Evolutionary conservation across 768 basidiomycete genomes (phyloP).

Genomic region (Pisolithus albus): DNA sequence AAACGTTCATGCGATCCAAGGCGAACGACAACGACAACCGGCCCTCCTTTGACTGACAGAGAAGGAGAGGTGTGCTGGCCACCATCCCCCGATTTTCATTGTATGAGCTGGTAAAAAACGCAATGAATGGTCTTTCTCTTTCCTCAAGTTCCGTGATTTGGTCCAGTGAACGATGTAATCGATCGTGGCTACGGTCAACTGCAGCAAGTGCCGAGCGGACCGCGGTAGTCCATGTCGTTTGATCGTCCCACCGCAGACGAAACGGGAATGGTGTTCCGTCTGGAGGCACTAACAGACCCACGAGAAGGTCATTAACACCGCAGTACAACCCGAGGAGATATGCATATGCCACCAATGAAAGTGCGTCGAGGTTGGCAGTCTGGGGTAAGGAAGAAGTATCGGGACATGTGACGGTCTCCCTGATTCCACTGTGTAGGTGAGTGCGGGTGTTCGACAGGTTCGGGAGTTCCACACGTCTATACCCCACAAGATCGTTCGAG

Average conservation of each 20-base stretch:
- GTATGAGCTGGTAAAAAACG: slow-evolving; percentile 11
- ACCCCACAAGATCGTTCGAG: slow-evolving; percentile 1
- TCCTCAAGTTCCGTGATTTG: background rate
- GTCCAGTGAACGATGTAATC: background rate
- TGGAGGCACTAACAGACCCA: slow-evolving; percentile 9
- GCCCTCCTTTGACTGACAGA: slow-evolving; percentile 3
- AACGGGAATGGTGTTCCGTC: slow-evolving; percentile 3
- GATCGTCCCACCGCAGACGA: slow-evolving; percentile 14
- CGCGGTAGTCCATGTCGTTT: slow-evolving; percentile 12
- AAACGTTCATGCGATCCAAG: slow-evolving; percentile 8
- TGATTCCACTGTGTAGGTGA: background rate
- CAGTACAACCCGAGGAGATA: slow-evolving; percentile 19
- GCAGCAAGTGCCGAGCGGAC: slow-evolving; percentile 5
- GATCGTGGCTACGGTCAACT: slow-evolving; percentile 1
- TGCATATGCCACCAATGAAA: slow-evolving; percentile 17
- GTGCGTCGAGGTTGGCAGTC: slow-evolving; percentile 3
- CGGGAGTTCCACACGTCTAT: slow-evolving; percentile 11
- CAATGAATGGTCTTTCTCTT: slow-evolving; percentile 9
- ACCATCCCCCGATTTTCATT: background rate
- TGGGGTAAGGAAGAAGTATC: background rate
- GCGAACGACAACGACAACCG: slow-evolving; percentile 11
- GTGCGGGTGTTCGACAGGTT: slow-evolving; percentile 13
- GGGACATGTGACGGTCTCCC: slow-evolving; percentile 3
- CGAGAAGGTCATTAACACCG: slow-evolving; percentile 13
- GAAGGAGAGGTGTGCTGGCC: slow-evolving; percentile 6